Conservation (phyloP, 2,329 filamentous ascomycete genomes). For the Coniochaeta sp. region DNA sequence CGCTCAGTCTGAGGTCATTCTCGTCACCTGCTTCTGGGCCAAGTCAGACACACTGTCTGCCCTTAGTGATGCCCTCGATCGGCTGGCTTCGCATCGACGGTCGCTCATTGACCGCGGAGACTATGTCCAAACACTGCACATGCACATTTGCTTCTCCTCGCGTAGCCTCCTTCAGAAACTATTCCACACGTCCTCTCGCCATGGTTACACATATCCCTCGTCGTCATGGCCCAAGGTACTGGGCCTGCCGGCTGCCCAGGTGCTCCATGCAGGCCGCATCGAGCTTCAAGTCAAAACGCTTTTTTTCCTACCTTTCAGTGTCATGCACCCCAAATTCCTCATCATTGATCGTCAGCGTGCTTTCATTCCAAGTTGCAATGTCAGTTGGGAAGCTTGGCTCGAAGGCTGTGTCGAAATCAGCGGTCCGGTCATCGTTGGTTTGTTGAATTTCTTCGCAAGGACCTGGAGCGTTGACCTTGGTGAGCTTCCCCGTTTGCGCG, state of each 20-base stretch:
- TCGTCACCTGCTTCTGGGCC: slow-evolving; percentile 82
- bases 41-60: slow-evolving; percentile 51
- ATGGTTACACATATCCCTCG: slow-evolving; percentile 55
- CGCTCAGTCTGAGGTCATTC: slow-evolving; percentile 58
- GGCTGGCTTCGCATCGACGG: slow-evolving; percentile 43
- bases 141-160: slow-evolving; percentile 73
- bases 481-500: neutral
- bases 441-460: slow-evolving; percentile 57
- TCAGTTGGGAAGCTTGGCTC: slow-evolving; percentile 84
- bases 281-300: slow-evolving; percentile 67
- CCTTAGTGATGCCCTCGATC: slow-evolving; percentile 48
- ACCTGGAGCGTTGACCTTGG: slow-evolving; percentile 51
- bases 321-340: slow-evolving; percentile 85
- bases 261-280: slow-evolving; percentile 49
- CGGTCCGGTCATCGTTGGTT: slow-evolving; percentile 52
- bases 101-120: slow-evolving; percentile 12
- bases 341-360: slow-evolving; percentile 61
- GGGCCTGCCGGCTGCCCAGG: slow-evolving; percentile 50
- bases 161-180: slow-evolving; percentile 66
- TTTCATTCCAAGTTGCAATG: slow-evolving; percentile 72
- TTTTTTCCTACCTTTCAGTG: slow-evolving; percentile 72
- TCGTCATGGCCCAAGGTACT: slow-evolving; percentile 52
- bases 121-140: slow-evolving; percentile 33
- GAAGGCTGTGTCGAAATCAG: slow-evolving; percentile 65
- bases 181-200: slow-evolving; percentile 56